These are phyloP conservation scores for Fraxinus nigra DNA, from an alignment of 305 asterid species.

Conservation along the genomic window DNA sequence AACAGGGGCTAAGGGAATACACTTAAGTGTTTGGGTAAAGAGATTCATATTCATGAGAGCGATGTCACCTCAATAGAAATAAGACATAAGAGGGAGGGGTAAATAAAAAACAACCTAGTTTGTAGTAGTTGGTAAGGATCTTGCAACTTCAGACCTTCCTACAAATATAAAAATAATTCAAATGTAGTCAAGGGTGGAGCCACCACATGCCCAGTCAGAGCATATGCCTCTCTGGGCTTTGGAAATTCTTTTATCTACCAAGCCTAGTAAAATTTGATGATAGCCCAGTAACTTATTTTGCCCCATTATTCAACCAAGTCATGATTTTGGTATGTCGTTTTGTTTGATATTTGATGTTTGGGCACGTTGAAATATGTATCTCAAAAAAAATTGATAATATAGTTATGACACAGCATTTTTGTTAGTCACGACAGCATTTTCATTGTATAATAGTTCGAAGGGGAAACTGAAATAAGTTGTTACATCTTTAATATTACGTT, in stretches of 20 bases:
- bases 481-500: too few species aligned
- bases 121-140: neutral
- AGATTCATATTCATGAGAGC: neutral
- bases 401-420: too few species aligned
- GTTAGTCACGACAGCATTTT: neutral
- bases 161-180: too few species aligned
- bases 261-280: neutral
- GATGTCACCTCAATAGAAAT: neutral
- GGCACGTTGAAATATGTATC: neutral
- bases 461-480: neutral
- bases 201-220: too few species aligned
- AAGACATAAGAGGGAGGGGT: neutral
- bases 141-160: too few species aligned
- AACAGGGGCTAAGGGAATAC: neutral
- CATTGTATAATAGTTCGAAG: neutral
- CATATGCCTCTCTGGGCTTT: neutral
- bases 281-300: neutral
- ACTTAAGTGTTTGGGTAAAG: neutral
- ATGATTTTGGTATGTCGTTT: neutral
- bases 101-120: neutral
- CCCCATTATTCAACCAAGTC: neutral
- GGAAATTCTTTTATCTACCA: neutral
- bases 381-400: too few species aligned
- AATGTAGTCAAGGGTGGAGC: too few species aligned
- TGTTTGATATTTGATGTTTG: neutral